These are phyloP conservation scores for Stylonectria norvegica DNA, from an alignment of 2,329 filamentous ascomycete species.

Conservation along the genomic window DNA sequence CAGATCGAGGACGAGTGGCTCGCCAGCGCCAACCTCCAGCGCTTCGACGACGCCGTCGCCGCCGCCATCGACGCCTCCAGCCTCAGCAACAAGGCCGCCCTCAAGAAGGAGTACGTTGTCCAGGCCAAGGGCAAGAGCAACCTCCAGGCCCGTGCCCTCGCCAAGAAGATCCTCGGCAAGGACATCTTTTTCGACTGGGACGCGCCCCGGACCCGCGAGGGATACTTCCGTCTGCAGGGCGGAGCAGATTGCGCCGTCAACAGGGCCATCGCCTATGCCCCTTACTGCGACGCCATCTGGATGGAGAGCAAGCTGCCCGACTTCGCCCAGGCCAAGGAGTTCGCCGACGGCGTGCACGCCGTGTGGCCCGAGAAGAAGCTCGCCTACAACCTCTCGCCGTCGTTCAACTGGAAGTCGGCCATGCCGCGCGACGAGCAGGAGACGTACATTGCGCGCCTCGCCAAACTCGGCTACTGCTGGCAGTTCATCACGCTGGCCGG, in stretches of 20 bases:
- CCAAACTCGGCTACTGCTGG: conserved; percentile 92
- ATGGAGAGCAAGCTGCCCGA: conserved; percentile 99
- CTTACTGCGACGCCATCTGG: conserved; percentile 95
- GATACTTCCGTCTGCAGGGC: conserved; percentile 89
- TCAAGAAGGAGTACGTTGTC: conserved; percentile 64
- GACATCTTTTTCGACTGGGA: conserved; percentile 97
- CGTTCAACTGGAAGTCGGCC: conserved; percentile 99
- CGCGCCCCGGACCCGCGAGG: conserved; percentile 84
- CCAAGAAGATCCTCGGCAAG: conserved; percentile 69
- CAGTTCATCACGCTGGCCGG: conserved; percentile 99
- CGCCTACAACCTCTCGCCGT: conserved; percentile 96
- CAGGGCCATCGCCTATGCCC: conserved; percentile 85
- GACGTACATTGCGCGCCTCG: conserved; percentile 92
- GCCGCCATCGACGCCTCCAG: conserved; percentile 72
- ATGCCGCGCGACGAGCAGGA: conserved; percentile 91
- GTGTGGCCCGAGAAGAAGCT: conserved; percentile 97
- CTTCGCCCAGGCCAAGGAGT: conserved; percentile 85
- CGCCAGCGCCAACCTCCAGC: conserved; percentile 72
- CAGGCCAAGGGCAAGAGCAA: conserved; percentile 81
- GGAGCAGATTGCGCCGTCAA: conserved; percentile 90
- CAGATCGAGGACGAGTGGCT: conserved; percentile 90
- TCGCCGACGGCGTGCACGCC: conserved; percentile 88
- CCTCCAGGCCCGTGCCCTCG: conserved; percentile 73
- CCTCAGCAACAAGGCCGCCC: conserved; percentile 60
- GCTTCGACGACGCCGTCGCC: conserved; percentile 86